phyloP scores from a whole-genome alignment of 164 flowering plant genomes.

The Hamamelis virginiana region DNA sequence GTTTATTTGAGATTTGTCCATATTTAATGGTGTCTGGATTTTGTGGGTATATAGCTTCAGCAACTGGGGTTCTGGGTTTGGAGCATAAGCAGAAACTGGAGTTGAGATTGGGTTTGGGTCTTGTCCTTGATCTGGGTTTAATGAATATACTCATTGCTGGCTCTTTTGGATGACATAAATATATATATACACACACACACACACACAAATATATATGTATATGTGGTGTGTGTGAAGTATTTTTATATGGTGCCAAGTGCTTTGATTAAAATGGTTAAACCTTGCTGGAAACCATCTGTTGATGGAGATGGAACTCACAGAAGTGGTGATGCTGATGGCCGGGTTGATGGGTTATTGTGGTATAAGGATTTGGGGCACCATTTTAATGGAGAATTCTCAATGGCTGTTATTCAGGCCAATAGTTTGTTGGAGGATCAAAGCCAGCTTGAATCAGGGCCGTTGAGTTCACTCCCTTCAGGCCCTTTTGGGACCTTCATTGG shows the following conservation, averaged over 20 bases:
- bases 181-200: neutral
- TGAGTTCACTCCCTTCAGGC: conserved; percentile 40
- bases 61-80: conserved; percentile 17
- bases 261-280: conserved; percentile 38
- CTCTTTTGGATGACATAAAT: conserved; percentile 24
- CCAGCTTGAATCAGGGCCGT: conserved; percentile 66
- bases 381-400: conserved; percentile 61
- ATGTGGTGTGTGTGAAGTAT: too few relatives aligned
- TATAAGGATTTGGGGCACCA: conserved; percentile 57
- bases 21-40: conserved; percentile 31
- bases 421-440: conserved; percentile 55
- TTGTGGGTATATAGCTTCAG: conserved; percentile 22
- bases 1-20: conserved; percentile 9
- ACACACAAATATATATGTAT: too few relatives aligned
- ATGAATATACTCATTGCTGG: conserved; percentile 23
- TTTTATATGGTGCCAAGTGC: neutral
- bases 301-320: conserved; percentile 17
- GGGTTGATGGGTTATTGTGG: conserved; percentile 60
- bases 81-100: conserved; percentile 34
- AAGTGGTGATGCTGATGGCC: conserved; percentile 25
- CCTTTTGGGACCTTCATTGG: conserved; percentile 67
- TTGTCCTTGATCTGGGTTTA: conserved; percentile 20
- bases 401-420: conserved; percentile 73
- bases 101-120: conserved; percentile 12
- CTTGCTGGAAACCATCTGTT: conserved; percentile 54